Percentiles rank a stretch among this genome's conserved stretches.
Conservation (phyloP, 2,329 filamentous ascomycete genomes). For the Fusarium nygamai region DNA sequence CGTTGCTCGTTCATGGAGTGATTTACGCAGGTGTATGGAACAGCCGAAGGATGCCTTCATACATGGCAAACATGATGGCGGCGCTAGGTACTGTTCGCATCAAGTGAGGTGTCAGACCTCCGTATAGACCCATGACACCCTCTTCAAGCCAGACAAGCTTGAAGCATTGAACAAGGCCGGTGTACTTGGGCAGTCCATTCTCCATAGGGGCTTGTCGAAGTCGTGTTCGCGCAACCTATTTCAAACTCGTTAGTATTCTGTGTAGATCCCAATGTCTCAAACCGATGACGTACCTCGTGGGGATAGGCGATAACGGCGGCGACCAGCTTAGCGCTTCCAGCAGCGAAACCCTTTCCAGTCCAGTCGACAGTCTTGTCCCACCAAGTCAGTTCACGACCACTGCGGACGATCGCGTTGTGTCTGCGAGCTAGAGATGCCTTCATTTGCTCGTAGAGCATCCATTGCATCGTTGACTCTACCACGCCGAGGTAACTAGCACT, state of each 20-base stretch:
- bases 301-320: slow-evolving; percentile 89
- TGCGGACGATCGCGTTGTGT: slow-evolving; percentile 65
- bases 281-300: slow-evolving; percentile 74
- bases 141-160: slow-evolving; percentile 88
- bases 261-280: not conserved
- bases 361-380: slow-evolving; percentile 82
- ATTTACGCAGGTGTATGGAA: slow-evolving; percentile 52
- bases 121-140: slow-evolving; percentile 85
- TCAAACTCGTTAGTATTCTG: not conserved
- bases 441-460: slow-evolving; percentile 94
- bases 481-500: slow-evolving; percentile 93
- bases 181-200: slow-evolving; percentile 82
- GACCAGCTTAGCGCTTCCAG: slow-evolving; percentile 85
- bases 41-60: slow-evolving; percentile 65
- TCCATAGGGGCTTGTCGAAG: slow-evolving; percentile 84
- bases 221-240: slow-evolving; percentile 80
- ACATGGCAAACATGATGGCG: slow-evolving; percentile 97
- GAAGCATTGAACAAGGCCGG: slow-evolving; percentile 88
- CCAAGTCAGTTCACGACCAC: slow-evolving; percentile 69
- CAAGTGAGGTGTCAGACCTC: slow-evolving; percentile 90
- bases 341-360: slow-evolving; percentile 81
- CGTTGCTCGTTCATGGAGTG: not conserved
- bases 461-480: slow-evolving; percentile 89
- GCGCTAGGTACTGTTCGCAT: slow-evolving; percentile 91
- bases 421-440: slow-evolving; percentile 77